These are phyloP conservation scores for Pseudomassariella vexata DNA, from an alignment of 2,329 filamentous ascomycete species.

Conservation along the genomic window DNA sequence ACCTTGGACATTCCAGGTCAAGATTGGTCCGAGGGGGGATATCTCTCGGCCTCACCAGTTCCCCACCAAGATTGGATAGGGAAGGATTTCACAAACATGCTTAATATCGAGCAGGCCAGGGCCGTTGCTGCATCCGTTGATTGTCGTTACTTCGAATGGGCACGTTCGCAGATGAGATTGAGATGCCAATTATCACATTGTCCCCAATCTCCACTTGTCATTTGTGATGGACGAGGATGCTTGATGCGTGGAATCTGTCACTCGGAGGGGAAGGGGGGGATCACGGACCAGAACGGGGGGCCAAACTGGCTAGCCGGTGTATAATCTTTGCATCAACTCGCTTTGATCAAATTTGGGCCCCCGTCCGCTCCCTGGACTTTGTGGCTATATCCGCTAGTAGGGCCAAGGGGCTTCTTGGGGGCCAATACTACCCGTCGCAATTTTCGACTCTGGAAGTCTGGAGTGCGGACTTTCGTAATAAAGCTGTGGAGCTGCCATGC, in stretches of 20 bases:
- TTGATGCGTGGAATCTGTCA: neutral
- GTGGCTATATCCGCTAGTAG: too few species aligned
- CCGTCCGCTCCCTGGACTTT: slow-evolving; percentile 3
- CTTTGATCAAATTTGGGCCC: slow-evolving; percentile 5
- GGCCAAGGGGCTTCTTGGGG: too few species aligned
- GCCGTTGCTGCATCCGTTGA: neutral
- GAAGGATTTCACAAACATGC: neutral
- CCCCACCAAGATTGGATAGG: neutral
- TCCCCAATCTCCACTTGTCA: slow-evolving; percentile 8
- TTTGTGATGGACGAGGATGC: slow-evolving; percentile 7
- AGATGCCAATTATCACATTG: slow-evolving; percentile 6
- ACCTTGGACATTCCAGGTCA: too few species aligned
- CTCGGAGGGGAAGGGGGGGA: too few species aligned
- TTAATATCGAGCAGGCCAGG: neutral
- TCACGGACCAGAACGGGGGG: slow-evolving; percentile 3
- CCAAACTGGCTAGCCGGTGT: slow-evolving; percentile 13
- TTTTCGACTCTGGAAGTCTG: too few species aligned
- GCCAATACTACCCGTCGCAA: too few species aligned
- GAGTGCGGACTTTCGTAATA: too few species aligned
- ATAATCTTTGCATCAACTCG: slow-evolving; percentile 13
- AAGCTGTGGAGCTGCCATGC: too few species aligned
- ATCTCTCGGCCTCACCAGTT: too few species aligned
- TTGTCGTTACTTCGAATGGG: neutral
- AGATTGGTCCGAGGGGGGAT: too few species aligned
- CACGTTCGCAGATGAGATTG: slow-evolving; percentile 3